These are phyloP conservation scores for Thelonectria discophora DNA, from an alignment of 2,329 filamentous ascomycete genomes.

Conservation along the genomic window DNA sequence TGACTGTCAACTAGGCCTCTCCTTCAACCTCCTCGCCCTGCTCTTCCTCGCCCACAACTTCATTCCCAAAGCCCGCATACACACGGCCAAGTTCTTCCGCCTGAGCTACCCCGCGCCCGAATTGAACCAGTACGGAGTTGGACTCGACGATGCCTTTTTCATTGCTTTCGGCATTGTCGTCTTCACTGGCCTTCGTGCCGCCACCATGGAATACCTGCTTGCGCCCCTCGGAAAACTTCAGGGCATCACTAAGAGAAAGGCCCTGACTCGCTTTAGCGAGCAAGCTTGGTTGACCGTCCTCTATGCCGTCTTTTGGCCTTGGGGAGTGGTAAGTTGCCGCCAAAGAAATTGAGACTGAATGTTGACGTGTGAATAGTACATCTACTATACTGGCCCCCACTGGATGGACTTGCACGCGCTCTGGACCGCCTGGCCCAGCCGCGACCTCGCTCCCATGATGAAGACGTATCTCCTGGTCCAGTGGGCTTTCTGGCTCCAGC, in stretches of 20 bases:
- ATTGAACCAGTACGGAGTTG: slow-evolving; percentile 78
- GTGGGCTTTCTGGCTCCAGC: slow-evolving; percentile 91
- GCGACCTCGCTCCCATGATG: slow-evolving; percentile 75
- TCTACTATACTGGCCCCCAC: slow-evolving; percentile 79
- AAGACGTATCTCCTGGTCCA: slow-evolving; percentile 92
- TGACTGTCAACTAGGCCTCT: slow-evolving; percentile 66
- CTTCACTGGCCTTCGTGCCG: slow-evolving; percentile 87
- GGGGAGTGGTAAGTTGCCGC: slow-evolving; percentile 76
- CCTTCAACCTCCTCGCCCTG: slow-evolving; percentile 84
- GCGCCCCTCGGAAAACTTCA: slow-evolving; percentile 76
- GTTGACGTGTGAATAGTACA: slow-evolving; percentile 64
- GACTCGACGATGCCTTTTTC: slow-evolving; percentile 82
- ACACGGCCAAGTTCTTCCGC: slow-evolving; percentile 88
- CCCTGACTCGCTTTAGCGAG: slow-evolving; percentile 85
- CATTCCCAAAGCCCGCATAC: slow-evolving; percentile 80
- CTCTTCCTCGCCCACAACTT: slow-evolving; percentile 83
- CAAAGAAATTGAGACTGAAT: neutral
- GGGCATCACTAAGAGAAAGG: slow-evolving; percentile 81
- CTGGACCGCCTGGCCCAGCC: slow-evolving; percentile 84
- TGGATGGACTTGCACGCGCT: slow-evolving; percentile 79
- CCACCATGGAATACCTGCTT: slow-evolving; percentile 86
- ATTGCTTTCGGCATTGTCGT: slow-evolving; percentile 82
- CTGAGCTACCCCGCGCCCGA: slow-evolving; percentile 79
- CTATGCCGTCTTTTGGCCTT: slow-evolving; percentile 80
- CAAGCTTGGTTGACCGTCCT: slow-evolving; percentile 93